Evolutionary conservation across 805 yeast species (phyloP), one percentile per base, ranked within the genome.

Genomic region (Teunomyces barrocoloradensis): DNA sequence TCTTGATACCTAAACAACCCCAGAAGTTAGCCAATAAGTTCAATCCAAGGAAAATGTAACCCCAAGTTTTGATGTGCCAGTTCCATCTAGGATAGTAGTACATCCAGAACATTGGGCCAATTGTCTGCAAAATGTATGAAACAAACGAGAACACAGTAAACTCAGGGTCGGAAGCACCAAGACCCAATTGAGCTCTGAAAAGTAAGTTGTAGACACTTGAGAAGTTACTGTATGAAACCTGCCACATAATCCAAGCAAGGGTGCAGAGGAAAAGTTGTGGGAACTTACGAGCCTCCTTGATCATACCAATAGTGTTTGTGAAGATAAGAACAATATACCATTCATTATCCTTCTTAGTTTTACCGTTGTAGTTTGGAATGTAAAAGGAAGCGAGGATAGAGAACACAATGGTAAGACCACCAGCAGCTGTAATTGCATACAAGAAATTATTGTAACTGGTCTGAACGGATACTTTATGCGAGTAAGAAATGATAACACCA

Each of bases 171-270:
- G 72, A 57, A 1, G 51, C 47, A 0, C 74, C 75, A 28, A 71
- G 43, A 0, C 77, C 77, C 45, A 72, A 49, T 2, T 74, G 69
- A 3, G 74, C 58, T 48, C 77, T 58, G 53, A 71, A 72, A 13
- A 72, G 46, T 7, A 71, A 55, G 2, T 64, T 62, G 45, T 65
- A 70, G 3, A 72, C 66, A 42, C 64, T 57, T 51, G 69, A 45
- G 48, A 68, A 72, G 44, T 69, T 70, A 9, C 64, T 50, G 43
- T 58, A 69, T 5, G 60, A 59, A 11, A 70, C 63, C 44, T 72
- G 69, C 76, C 77, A 71, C 20, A 71, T 56, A 1, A 71, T 73
- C 76, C 76, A 71, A 0, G 68, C 61, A 12, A 69, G 30, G 55
- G 73, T 66, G 21, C 64, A 57, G 10, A 63, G 21, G 44, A 68